A percentile compares a stretch with the other conserved stretches of the same genome.
These are phyloP conservation scores for Eragrostis tef DNA, from an alignment of 202 grass and related monocot genomes.

Conservation along the genomic window DNA sequence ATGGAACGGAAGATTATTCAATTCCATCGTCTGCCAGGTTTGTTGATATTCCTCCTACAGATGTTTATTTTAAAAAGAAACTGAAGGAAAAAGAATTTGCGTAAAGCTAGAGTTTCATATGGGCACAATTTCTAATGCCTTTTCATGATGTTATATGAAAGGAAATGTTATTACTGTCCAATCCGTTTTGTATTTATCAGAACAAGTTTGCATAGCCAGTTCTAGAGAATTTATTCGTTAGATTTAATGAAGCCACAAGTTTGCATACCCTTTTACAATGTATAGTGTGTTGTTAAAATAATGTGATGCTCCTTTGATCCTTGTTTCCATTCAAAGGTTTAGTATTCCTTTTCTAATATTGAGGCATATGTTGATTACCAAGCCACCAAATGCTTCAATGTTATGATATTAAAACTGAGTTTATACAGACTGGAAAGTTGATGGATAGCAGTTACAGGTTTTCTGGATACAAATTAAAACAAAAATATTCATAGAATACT, in stretches of 20 bases:
- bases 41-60: slow-evolving; percentile 34
- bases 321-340: background rate
- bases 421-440: background rate
- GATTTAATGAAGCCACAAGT: background rate
- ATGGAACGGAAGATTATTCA: slow-evolving; percentile 94
- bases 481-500: too few relatives aligned
- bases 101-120: background rate
- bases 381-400: background rate
- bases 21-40: slow-evolving; percentile 95
- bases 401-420: slow-evolving; percentile 19
- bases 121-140: background rate
- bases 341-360: background rate
- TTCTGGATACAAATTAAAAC: too few relatives aligned
- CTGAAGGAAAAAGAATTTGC: background rate
- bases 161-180: background rate
- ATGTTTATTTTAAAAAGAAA: slow-evolving; percentile 20
- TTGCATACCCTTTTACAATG: slow-evolving; percentile 6
- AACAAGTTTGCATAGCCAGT: background rate
- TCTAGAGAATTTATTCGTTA: background rate
- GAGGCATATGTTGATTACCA: background rate
- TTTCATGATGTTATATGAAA: slow-evolving; percentile 29
- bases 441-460: too few relatives aligned
- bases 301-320: background rate
- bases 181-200: background rate
- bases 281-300: background rate